Base-by-base conservation (phyloP, 176 grass and related monocot genomes). In the Rhynchospora pubera region DNA sequence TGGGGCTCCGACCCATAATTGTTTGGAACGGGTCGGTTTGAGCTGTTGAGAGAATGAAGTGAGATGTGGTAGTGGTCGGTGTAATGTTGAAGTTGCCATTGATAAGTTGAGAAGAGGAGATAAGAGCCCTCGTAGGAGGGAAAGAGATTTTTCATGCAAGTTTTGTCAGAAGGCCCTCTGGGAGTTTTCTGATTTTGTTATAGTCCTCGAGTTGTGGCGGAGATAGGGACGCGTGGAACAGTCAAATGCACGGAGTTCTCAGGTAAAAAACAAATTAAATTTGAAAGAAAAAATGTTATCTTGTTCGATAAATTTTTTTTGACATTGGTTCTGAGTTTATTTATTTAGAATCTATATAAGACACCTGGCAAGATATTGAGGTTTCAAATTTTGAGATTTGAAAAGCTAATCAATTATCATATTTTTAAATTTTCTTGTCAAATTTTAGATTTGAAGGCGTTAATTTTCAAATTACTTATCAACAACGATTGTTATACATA, bases 11-110 rank as follows among this genome's bases (percentile, higher is more conserved):
- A 73, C 50, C 66, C 82, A 72, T 61, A 57, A 43, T 14, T 57
- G 67, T 18, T 46, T 52, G 23, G 70, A 45, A 9, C 65, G 77
- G 51, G 62, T 11, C 5, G 81, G 5, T 18, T 21, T 82, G 14
- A 19, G 0, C 0, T 43, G 22, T 24, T 19, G 52, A 51, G 81
- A 66, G 15, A 24, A 67, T 63, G 56, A 60, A 55, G 18, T 45
- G 65, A 59, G 48, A 39, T 19, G 79, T 18, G 62, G 64, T 5
- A 72, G 8, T 23, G 83, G 73, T 30, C 39, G 72, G 78, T 61
- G 71, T 6, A 85, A 69, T 56, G 81, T 79, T 61, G 84, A 82
- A 89, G 85, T 70, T 60, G 77, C 45, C 60, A 87, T 75, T 77
- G 85, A 61, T 73, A 69, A 65, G 84, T 79, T 1, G 71, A 67